A percentile compares a stretch with the other conserved stretches of the same genome.
These are phyloP conservation scores for Uronychia binucleata DNA, from an alignment of 73 alveolate genomes.

Conservation along the genomic window DNA sequence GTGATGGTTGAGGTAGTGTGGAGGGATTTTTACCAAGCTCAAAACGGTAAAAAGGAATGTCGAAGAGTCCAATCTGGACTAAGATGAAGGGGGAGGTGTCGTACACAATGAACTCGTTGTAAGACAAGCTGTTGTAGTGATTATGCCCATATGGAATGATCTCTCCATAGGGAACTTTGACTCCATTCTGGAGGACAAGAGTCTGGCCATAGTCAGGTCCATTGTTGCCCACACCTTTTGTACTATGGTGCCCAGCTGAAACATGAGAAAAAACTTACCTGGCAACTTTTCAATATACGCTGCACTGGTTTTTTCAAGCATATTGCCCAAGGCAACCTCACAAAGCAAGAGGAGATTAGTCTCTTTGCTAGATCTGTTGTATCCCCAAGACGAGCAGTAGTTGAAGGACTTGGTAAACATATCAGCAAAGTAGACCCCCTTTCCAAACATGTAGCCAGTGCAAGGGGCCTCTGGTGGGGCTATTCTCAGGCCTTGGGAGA, in stretches of 20 bases:
- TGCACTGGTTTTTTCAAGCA: conserved; percentile 48
- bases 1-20: too few relatives aligned
- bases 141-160: conserved; percentile 43
- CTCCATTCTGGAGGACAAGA: conserved; percentile 89
- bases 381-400: conserved; percentile 84
- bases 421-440: conserved; percentile 98
- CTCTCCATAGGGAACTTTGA: conserved; percentile 91
- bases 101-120: neutral
- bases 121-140: neutral
- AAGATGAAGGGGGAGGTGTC: too few relatives aligned
- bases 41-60: too few relatives aligned
- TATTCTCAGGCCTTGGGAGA: conserved; percentile 83
- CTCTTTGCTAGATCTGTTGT: conserved; percentile 71
- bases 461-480: conserved; percentile 94
- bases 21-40: too few relatives aligned
- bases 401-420: conserved; percentile 82
- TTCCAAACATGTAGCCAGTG: conserved; percentile 96
- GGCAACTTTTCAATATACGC: conserved; percentile 69
- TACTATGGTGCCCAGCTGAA: neutral
- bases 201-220: conserved; percentile 91
- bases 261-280: conserved; percentile 26
- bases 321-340: conserved; percentile 90
- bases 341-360: conserved; percentile 51
- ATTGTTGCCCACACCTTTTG: conserved; percentile 62
- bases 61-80: too few relatives aligned